A percentile compares a stretch with the other conserved stretches of the same genome.
phyloP scores from a whole-genome alignment of 805 yeast genomes.

The Saccharomyces paradoxus region DNA sequence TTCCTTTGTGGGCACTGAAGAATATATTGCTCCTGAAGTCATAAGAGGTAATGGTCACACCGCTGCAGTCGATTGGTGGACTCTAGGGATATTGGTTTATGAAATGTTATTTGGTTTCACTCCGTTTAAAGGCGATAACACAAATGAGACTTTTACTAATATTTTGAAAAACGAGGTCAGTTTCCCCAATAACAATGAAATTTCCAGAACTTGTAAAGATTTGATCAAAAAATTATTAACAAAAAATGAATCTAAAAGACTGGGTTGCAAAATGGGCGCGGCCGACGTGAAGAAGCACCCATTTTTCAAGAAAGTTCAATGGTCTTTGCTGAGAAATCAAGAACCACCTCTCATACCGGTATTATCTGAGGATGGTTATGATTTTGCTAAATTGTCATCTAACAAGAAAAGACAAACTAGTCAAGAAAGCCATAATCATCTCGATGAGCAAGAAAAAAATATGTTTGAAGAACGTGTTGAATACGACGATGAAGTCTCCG shows the following conservation, averaged over 20 bases:
- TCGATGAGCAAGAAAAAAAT: constrained; percentile 20
- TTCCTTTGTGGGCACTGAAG: constrained; percentile 98
- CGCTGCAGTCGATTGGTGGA: constrained; percentile 99
- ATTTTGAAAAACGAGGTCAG: constrained; percentile 75
- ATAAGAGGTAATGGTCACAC: constrained; percentile 96
- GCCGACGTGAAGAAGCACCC: constrained; percentile 87
- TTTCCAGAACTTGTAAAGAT: constrained; percentile 69
- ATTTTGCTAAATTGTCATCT: constrained; percentile 34
- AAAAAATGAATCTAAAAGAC: constrained; percentile 80
- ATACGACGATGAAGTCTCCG: constrained; percentile 29
- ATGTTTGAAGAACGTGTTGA: constrained; percentile 30
- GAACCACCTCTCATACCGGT: constrained; percentile 95
- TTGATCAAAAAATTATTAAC: constrained; percentile 72
- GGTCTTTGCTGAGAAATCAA: constrained; percentile 90
- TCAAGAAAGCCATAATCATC: constrained; percentile 8
- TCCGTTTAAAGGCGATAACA: constrained; percentile 86
- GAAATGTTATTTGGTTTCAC: constrained; percentile 95
- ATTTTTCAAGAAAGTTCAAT: constrained; percentile 83
- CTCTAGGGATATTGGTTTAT: constrained; percentile 85
- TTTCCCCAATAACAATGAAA: constrained; percentile 59
- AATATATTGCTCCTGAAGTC: constrained; percentile 97
- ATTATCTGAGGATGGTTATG: constrained; percentile 44
- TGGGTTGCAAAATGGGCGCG: constrained; percentile 92
- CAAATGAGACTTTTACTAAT: constrained; percentile 85
- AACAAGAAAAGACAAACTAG: constrained; percentile 17